phyloP scores from a whole-genome alignment of 495 filamentous ascomycete genomes.

The Aspergillus carlsbadensis region DNA sequence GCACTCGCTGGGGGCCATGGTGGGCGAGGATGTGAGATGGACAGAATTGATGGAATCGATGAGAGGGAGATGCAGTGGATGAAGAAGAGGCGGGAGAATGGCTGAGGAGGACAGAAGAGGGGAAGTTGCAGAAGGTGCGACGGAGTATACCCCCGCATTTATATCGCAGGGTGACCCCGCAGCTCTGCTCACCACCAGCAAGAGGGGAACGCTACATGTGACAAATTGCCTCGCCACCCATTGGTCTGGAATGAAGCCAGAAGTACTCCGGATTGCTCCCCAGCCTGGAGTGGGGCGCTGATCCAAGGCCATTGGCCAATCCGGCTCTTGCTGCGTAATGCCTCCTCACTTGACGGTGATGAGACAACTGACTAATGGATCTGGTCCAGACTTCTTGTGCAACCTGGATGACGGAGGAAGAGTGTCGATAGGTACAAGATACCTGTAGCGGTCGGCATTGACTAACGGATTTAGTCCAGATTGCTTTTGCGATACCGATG shows the following conservation, averaged over 20 bases:
- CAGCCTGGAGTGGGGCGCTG: neutral
- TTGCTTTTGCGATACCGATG: too few relatives aligned
- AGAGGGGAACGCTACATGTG: neutral
- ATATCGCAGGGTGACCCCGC: neutral
- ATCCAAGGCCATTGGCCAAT: neutral
- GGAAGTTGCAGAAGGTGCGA: neutral
- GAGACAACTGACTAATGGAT: too few relatives aligned
- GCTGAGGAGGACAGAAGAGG: neutral
- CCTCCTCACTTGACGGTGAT: too few relatives aligned
- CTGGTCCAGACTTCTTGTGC: too few relatives aligned
- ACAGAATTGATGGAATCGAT: neutral
- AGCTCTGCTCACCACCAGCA: neutral
- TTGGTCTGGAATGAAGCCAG: neutral
- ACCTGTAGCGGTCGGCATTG: too few relatives aligned
- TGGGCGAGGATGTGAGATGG: neutral
- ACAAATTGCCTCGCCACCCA: neutral
- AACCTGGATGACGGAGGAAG: too few relatives aligned
- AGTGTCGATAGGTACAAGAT: too few relatives aligned
- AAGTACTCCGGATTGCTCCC: constrained; percentile 4
- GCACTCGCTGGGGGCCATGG: constrained; percentile 4
- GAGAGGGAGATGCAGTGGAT: neutral
- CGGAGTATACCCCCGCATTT: constrained; percentile 2
- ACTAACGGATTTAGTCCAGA: too few relatives aligned
- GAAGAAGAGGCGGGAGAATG: too few relatives aligned
- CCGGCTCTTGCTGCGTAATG: neutral